A percentile compares a stretch with the other conserved stretches of the same genome.
These are phyloP conservation scores for Trichoderma semiorbis DNA, from an alignment of 2,329 filamentous ascomycete genomes.

Conservation along the genomic window DNA sequence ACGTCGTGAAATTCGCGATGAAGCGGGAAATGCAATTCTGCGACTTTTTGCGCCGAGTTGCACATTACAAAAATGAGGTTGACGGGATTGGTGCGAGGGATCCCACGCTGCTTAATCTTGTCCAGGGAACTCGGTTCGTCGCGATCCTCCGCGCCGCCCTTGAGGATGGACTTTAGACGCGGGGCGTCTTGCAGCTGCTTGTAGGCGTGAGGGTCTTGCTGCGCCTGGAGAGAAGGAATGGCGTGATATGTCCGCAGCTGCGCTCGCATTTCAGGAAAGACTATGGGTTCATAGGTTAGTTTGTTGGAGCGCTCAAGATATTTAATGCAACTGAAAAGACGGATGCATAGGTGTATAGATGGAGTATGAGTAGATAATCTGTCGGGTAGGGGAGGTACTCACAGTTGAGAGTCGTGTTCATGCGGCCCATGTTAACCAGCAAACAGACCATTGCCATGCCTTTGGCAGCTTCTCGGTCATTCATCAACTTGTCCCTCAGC, in stretches of 20 bases:
- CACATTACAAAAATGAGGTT: slow-evolving; percentile 95
- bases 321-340: slow-evolving; percentile 20
- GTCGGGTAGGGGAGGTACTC: slow-evolving; percentile 32
- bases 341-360: not conserved
- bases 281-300: slow-evolving; percentile 43
- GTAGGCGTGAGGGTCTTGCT: slow-evolving; percentile 92
- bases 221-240: slow-evolving; percentile 91
- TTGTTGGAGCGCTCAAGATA: not conserved
- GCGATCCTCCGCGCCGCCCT: slow-evolving; percentile 89
- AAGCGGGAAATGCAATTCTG: slow-evolving; percentile 84
- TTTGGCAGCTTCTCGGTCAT: slow-evolving; percentile 85
- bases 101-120: slow-evolving; percentile 64
- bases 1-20: slow-evolving; percentile 92
- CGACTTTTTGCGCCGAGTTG: slow-evolving; percentile 84
- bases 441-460: slow-evolving; percentile 99
- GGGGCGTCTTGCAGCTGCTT: slow-evolving; percentile 97
- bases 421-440: slow-evolving; percentile 92
- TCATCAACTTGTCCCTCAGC: slow-evolving; percentile 90
- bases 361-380: too few relatives aligned
- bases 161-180: slow-evolving; percentile 92
- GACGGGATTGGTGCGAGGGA: slow-evolving; percentile 87
- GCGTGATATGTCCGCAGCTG: slow-evolving; percentile 97
- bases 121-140: slow-evolving; percentile 79
- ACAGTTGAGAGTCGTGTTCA: slow-evolving; percentile 99
- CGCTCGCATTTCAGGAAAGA: slow-evolving; percentile 98